Evolutionary conservation across 2,329 filamentous ascomycete genomes (phyloP).

Genomic region (Rasamsonia emersonii): DNA sequence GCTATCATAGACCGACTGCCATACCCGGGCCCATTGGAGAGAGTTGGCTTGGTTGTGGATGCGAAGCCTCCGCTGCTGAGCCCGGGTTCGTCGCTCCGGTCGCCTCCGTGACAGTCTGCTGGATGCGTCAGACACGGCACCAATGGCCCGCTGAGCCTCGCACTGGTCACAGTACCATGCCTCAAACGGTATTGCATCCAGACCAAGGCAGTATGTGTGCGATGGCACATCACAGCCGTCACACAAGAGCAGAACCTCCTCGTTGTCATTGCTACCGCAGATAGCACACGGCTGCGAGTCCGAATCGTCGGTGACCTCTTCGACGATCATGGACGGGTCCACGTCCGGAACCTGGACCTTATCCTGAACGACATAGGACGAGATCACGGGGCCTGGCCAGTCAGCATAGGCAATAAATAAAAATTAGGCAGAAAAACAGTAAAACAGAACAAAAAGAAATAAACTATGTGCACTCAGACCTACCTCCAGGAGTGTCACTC

Average conservation of each 20-base stretch:
- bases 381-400: conserved; percentile 44
- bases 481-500: conserved; percentile 70
- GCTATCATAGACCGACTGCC: conserved; percentile 80
- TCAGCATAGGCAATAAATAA: conserved; percentile 7
- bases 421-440: not conserved
- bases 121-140: conserved; percentile 28
- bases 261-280: conserved; percentile 71
- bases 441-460: conserved; percentile 3
- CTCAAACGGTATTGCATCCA: conserved; percentile 65
- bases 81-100: conserved; percentile 42
- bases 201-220: conserved; percentile 83
- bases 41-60: conserved; percentile 35
- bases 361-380: conserved; percentile 48
- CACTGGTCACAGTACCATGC: conserved; percentile 92
- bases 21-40: conserved; percentile 65
- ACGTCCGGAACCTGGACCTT: conserved; percentile 73
- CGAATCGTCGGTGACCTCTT: conserved; percentile 59
- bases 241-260: conserved; percentile 79
- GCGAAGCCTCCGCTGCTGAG: conserved; percentile 34
- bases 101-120: conserved; percentile 29
- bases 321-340: conserved; percentile 60
- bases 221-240: conserved; percentile 84
- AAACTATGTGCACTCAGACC: conserved; percentile 7
- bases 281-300: conserved; percentile 69
- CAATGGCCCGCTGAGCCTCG: conserved; percentile 37